Percentiles rank a stretch among this genome's conserved stretches.
Conservation (phyloP, 2,329 filamentous ascomycete species). For the Spiromastix sp. region DNA sequence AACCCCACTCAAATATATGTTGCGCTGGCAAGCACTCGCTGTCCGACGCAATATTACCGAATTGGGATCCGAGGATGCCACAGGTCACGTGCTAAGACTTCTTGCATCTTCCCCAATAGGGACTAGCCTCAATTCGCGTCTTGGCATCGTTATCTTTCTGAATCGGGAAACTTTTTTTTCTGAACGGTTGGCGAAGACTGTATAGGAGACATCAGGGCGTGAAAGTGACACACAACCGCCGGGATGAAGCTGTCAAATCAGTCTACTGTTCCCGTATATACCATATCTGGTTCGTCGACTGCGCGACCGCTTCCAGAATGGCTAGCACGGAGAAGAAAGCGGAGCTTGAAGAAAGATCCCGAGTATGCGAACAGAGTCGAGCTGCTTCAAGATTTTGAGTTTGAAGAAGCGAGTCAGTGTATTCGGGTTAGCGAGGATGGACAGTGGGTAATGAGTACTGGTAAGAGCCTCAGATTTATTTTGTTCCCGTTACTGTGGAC, state of each 20-base stretch:
- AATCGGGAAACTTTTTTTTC: too few species aligned
- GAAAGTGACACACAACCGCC: too few species aligned
- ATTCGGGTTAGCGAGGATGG: slow-evolving; percentile 88
- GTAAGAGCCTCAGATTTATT: slow-evolving; percentile 35
- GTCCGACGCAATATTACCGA: too few species aligned
- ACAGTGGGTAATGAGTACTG: slow-evolving; percentile 93
- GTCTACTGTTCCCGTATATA: slow-evolving; percentile 82
- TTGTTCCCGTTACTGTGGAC: not conserved
- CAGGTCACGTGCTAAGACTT: too few species aligned
- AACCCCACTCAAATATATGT: too few species aligned
- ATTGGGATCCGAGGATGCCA: too few species aligned
- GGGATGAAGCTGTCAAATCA: slow-evolving; percentile 49
- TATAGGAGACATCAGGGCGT: too few species aligned
- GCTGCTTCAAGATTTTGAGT: slow-evolving; percentile 93
- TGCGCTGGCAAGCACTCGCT: too few species aligned
- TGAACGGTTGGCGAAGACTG: too few species aligned
- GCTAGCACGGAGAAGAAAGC: slow-evolving; percentile 81
- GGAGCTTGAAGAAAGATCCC: slow-evolving; percentile 80
- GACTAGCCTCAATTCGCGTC: too few species aligned
- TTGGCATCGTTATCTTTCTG: too few species aligned
- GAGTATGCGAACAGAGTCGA: slow-evolving; percentile 93
- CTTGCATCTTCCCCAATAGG: too few species aligned
- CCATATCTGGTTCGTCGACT: slow-evolving; percentile 82
- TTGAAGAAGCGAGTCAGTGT: slow-evolving; percentile 88
- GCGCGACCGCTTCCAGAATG: slow-evolving; percentile 87